A percentile compares a stretch with the other conserved stretches of the same genome.
phyloP scores from a whole-genome alignment of 2,329 filamentous ascomycete species.

The Scedosporium apiospermum region DNA sequence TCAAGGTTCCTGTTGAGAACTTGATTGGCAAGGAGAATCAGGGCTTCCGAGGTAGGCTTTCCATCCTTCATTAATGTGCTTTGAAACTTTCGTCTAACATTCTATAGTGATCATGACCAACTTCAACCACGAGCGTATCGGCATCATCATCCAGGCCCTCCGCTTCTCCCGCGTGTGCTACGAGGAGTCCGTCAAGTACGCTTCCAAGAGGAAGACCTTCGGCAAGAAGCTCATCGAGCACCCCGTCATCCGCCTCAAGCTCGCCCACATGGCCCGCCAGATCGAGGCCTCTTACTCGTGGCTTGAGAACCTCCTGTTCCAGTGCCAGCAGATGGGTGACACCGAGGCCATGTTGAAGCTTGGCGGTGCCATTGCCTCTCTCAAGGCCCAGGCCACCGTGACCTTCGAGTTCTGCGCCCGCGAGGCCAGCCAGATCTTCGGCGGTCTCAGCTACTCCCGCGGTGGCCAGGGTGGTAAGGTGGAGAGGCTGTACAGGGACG shows the following conservation, averaged over 20 bases:
- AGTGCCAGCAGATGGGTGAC: constrained; percentile 87
- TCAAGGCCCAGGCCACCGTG: constrained; percentile 89
- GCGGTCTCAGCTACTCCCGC: constrained; percentile 81
- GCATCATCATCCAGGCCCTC: constrained; percentile 94
- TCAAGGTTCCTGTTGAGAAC: constrained; percentile 99
- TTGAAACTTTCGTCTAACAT: constrained; percentile 9
- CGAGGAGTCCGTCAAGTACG: constrained; percentile 94
- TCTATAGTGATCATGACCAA: constrained; percentile 86
- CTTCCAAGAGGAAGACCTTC: constrained; percentile 93
- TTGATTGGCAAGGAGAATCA: constrained; percentile 96
- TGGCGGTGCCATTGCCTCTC: constrained; percentile 82
- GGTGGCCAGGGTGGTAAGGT: constrained; percentile 94
- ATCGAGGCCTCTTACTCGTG: constrained; percentile 96
- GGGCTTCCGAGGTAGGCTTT: constrained; percentile 60
- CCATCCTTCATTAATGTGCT: not conserved
- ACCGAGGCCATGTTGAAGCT: constrained; percentile 94
- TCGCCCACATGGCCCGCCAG: constrained; percentile 96
- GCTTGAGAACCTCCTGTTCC: constrained; percentile 91
- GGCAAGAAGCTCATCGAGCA: constrained; percentile 95
- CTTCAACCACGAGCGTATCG: constrained; percentile 98
- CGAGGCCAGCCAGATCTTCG: constrained; percentile 96
- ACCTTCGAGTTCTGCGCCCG: constrained; percentile 97
- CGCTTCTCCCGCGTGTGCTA: constrained; percentile 96
- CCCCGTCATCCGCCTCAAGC: constrained; percentile 93
- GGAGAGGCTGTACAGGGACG: constrained; percentile 89